Conservation (phyloP, 2,329 filamentous ascomycete species). For the Salinomyces thailandicus region DNA sequence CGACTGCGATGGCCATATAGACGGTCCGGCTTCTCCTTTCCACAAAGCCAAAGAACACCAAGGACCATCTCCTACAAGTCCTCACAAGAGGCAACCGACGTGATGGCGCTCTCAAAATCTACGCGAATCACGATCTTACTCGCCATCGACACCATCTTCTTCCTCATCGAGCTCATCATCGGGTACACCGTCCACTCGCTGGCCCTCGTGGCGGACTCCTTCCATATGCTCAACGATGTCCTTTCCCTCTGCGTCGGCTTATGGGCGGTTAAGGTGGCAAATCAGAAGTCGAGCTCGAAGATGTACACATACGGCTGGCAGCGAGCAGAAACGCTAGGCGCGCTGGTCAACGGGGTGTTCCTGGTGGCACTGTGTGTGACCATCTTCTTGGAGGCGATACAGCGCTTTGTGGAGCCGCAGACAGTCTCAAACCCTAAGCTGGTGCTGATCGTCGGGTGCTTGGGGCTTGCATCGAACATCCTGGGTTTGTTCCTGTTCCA, state of each 20-base stretch:
- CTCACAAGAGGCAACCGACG: conserved; percentile 1
- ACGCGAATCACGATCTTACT: conserved; percentile 89
- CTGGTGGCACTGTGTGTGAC: conserved; percentile 91
- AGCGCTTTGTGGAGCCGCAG: conserved; percentile 83
- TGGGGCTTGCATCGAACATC: conserved; percentile 80
- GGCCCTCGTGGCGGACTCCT: conserved; percentile 89
- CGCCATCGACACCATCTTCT: conserved; percentile 79
- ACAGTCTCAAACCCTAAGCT: conserved; percentile 75
- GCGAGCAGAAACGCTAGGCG: conserved; percentile 90
- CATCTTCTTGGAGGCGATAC: conserved; percentile 90
- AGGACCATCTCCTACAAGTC: not conserved
- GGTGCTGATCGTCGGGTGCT: conserved; percentile 78
- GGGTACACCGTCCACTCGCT: conserved; percentile 85
- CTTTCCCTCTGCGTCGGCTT: conserved; percentile 84
- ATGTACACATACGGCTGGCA: conserved; percentile 97
- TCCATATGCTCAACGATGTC: conserved; percentile 99
- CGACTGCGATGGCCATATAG: too few relatives aligned
- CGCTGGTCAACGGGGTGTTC: conserved; percentile 95
- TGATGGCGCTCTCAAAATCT: conserved; percentile 83
- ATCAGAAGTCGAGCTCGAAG: conserved; percentile 67
- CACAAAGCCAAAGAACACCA: too few relatives aligned
- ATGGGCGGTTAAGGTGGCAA: conserved; percentile 88
- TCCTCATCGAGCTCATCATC: conserved; percentile 74
- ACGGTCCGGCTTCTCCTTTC: too few relatives aligned
- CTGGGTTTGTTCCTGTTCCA: conserved; percentile 84